These are phyloP conservation scores for Aureobasidium sp. DNA, from an alignment of 2,329 filamentous ascomycete species.

Conservation along the genomic window DNA sequence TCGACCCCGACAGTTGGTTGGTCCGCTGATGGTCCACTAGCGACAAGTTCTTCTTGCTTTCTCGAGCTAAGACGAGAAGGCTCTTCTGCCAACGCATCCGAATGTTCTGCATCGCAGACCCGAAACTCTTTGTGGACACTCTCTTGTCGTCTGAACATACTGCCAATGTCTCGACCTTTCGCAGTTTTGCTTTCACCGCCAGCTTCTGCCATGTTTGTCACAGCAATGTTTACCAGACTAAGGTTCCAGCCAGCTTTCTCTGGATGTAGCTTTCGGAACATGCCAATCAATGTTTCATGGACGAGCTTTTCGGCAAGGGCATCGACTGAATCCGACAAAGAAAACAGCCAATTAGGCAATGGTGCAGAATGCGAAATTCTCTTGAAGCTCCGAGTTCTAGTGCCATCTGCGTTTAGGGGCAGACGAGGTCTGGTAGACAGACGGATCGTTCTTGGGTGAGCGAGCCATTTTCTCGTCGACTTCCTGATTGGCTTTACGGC, in stretches of 20 bases:
- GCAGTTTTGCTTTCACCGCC: slow-evolving; percentile 39
- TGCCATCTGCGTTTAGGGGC: slow-evolving; percentile 46
- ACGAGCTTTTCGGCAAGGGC: slow-evolving; percentile 62
- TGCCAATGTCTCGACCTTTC: slow-evolving; percentile 64
- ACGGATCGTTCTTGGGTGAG: slow-evolving; percentile 72
- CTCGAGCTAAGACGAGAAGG: not conserved
- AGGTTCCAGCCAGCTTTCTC: slow-evolving; percentile 69
- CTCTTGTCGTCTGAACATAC: slow-evolving; percentile 75
- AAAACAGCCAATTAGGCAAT: slow-evolving; percentile 69
- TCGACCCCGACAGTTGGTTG: not conserved
- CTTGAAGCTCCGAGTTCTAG: slow-evolving; percentile 53
- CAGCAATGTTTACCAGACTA: slow-evolving; percentile 78
- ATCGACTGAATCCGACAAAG: slow-evolving; percentile 51
- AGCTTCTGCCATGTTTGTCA: slow-evolving; percentile 66
- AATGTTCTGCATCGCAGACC: slow-evolving; percentile 38
- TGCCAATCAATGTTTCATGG: slow-evolving; percentile 57
- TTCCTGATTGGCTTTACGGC: no score
- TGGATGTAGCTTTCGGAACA: slow-evolving; percentile 69
- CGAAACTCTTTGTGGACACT: slow-evolving; percentile 61
- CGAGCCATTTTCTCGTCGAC: slow-evolving; percentile 64
- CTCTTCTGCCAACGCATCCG: not conserved
- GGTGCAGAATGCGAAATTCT: slow-evolving; percentile 70
- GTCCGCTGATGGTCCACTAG: not conserved
- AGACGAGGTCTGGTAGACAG: slow-evolving; percentile 65
- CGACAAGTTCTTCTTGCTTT: not conserved